Conservation (phyloP, 2,329 filamentous ascomycete genomes). For the Monosporascus sp. region DNA sequence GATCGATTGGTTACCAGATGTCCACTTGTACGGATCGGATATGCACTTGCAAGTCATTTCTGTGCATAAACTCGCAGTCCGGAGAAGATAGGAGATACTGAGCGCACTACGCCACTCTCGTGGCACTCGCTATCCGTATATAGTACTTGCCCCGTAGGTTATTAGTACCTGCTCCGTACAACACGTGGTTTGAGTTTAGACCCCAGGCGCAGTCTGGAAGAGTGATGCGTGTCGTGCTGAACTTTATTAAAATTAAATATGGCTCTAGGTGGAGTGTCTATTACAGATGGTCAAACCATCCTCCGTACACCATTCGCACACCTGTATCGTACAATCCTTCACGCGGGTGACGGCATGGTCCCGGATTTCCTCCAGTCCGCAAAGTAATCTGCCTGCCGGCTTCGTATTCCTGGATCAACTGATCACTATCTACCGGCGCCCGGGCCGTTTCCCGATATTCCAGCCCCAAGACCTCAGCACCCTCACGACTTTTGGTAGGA, state of each 20-base stretch:
- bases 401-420: constrained; percentile 11
- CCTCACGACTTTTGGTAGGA: constrained; percentile 93
- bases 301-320: not conserved
- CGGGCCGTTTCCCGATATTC: constrained; percentile 75
- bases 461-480: constrained; percentile 83
- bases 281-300: not conserved
- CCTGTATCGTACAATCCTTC: not conserved
- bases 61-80: too few relatives aligned
- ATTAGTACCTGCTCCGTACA: not conserved
- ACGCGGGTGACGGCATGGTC: not conserved
- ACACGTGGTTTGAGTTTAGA: not conserved
- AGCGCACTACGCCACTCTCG: too few relatives aligned
- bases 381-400: not conserved
- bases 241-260: not conserved
- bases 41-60: too few relatives aligned
- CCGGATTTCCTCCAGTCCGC: not conserved
- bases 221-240: not conserved
- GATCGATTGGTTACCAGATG: too few relatives aligned
- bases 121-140: not conserved
- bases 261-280: not conserved
- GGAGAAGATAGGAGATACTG: too few relatives aligned
- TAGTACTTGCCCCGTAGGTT: not conserved
- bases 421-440: not conserved
- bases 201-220: not conserved
- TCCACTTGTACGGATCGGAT: too few relatives aligned